Evolutionary conservation across 139 green algal genomes (phyloP).

Genomic region (Asterochloris sp.): DNA sequence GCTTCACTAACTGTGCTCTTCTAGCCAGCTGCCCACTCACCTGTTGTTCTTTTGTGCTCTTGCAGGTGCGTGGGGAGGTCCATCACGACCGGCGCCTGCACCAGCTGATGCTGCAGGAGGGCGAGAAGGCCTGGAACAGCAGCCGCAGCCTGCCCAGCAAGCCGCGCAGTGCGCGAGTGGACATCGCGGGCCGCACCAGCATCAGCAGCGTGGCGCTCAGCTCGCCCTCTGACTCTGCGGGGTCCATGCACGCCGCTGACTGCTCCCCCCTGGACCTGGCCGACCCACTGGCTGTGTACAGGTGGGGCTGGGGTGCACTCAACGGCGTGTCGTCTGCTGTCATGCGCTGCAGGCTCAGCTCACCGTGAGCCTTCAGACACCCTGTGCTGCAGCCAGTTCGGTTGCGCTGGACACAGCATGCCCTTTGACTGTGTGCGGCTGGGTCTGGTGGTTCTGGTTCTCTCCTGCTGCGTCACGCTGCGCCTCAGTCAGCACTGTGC

Average conservation of each 20-base stretch:
- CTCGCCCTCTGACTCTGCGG: conserved; percentile 12
- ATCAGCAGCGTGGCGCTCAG: background rate
- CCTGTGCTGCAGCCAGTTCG: too few relatives aligned
- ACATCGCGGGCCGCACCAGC: background rate
- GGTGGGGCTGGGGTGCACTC: background rate
- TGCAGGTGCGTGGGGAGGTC: conserved; percentile 65
- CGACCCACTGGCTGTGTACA: conserved; percentile 1
- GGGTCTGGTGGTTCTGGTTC: too few relatives aligned
- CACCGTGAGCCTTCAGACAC: too few relatives aligned
- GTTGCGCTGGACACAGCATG: too few relatives aligned
- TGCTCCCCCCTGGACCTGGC: conserved; percentile 12
- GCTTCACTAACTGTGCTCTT: too few relatives aligned
- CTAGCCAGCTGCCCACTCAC: too few relatives aligned
- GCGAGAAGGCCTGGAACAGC: conserved; percentile 28
- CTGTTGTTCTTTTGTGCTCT: background rate
- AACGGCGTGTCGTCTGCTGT: too few relatives aligned
- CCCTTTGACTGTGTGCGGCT: too few relatives aligned
- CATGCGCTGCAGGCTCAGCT: too few relatives aligned
- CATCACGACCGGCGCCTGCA: conserved; percentile 92
- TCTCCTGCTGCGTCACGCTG: too few relatives aligned
- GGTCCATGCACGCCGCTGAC: conserved; percentile 18
- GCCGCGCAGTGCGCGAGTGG: background rate
- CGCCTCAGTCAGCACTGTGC: too few relatives aligned
- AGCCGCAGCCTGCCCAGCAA: background rate
- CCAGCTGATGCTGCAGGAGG: conserved; percentile 82